phyloP scores from a whole-genome alignment of 192 early-diverging fungal species.

The Coemansia asiatica region DNA sequence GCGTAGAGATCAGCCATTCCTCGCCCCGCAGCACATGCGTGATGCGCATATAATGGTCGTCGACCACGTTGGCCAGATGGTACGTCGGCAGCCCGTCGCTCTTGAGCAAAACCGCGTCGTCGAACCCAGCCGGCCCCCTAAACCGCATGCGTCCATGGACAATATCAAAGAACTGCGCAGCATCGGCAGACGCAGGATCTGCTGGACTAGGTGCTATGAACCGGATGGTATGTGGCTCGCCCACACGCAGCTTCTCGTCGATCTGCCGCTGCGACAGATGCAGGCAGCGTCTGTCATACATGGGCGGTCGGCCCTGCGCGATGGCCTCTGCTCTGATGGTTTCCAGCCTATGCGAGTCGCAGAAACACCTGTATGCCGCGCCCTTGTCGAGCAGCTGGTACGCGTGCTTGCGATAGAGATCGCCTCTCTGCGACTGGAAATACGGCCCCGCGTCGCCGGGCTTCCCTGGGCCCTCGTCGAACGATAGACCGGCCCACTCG shows the following conservation, averaged over 20 bases:
- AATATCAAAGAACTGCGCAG: slow-evolving; percentile 64
- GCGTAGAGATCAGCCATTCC: slow-evolving; percentile 94
- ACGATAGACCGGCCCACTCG: slow-evolving; percentile 72
- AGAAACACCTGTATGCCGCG: slow-evolving; percentile 89
- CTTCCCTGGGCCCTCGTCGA: slow-evolving; percentile 75
- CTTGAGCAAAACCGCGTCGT: slow-evolving; percentile 89
- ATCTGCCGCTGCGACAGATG: slow-evolving; percentile 67
- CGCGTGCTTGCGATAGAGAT: slow-evolving; percentile 69
- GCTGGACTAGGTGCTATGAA: slow-evolving; percentile 55
- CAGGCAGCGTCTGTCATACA: slow-evolving; percentile 82
- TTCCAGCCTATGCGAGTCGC: slow-evolving; percentile 67
- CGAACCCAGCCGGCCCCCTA: slow-evolving; percentile 65
- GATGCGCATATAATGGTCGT: slow-evolving; percentile 88
- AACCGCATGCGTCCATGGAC: slow-evolving; percentile 78
- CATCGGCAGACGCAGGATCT: slow-evolving; percentile 57
- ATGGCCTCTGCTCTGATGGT: slow-evolving; percentile 57
- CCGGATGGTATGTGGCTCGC: slow-evolving; percentile 69
- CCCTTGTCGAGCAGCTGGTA: slow-evolving; percentile 65
- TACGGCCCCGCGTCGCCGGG: slow-evolving; percentile 62
- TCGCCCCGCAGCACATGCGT: slow-evolving; percentile 92
- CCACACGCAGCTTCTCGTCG: slow-evolving; percentile 58
- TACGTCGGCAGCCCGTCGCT: slow-evolving; percentile 93
- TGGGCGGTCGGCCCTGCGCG: slow-evolving; percentile 58
- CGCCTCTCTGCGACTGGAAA: slow-evolving; percentile 76
- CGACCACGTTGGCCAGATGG: slow-evolving; percentile 93